Base-by-base conservation (phyloP, 2,329 filamentous ascomycete genomes). In the Colletotrichum magnum region DNA sequence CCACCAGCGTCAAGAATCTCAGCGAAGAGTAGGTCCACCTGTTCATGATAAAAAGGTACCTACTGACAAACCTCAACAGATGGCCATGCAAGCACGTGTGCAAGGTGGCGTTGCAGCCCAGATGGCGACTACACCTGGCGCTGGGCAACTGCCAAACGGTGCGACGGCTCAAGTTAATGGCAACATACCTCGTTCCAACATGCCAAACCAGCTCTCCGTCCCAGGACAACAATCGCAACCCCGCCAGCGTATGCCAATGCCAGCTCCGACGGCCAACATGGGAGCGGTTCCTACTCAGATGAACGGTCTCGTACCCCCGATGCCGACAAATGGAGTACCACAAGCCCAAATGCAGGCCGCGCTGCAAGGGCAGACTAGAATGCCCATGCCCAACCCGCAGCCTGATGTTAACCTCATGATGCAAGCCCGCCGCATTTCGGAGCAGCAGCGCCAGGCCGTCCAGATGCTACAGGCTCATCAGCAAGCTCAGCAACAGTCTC, bases 271-370 rank as follows among this genome's bases (percentile, higher is more conserved):
- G 74, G 85, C 86, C 76, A 78, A 86, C 76, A 85, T 88, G 80
- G 74, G 84, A 62, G 81, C 77, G 9, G 79, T 85, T 9, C 80
- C 82, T 51, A 79, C 81, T n/a, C 88, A 84, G 76, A 84, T 87
- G 70, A 85, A 81, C 62, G 86, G 80, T 70, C 86, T 84, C 52
- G 85, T 83, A 67, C 86, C 82, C 28, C 88, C 83, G 3, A 85
- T 89, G 76, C 86, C 88, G 50, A 87, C 93, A 83, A 89, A 89
- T 68, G 87, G 88, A 53, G 85, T 93, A 26, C 89, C 90, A 45
- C 91, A 93, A 76, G 90, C 92, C 26, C 92, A 92, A 72, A 87
- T 94, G 82, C 90, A 92, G 74, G 85, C 86, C 16, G 82, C 86
- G 41, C 84, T 86, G 78, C 84, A 83, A 71, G 81, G 80, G 4